phyloP scores from a whole-genome alignment of 768 basidiomycete genomes.

The Asterophora parasitica region DNA sequence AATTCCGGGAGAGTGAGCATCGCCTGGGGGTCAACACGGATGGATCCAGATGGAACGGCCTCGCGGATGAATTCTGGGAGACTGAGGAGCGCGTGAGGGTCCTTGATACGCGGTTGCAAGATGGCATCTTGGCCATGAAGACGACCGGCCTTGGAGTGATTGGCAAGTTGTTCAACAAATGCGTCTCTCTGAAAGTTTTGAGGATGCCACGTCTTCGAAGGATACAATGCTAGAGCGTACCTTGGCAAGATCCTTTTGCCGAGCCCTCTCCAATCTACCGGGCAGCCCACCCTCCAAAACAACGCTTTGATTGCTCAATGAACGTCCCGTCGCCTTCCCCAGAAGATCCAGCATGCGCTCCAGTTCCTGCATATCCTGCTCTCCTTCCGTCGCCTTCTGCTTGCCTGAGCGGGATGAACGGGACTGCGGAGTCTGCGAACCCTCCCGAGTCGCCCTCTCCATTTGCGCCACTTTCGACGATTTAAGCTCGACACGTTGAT shows the following conservation, averaged over 20 bases:
- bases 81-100: constrained; percentile 49
- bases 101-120: constrained; percentile 38
- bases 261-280: constrained; percentile 47
- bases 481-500: constrained; percentile 91
- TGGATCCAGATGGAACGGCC: constrained; percentile 33
- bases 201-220: constrained; percentile 4
- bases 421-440: constrained; percentile 19
- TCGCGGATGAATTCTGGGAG: constrained; percentile 65
- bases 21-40: constrained; percentile 36
- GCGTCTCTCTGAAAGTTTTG: constrained; percentile 49
- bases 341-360: constrained; percentile 70
- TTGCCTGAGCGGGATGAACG: constrained; percentile 24
- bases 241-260: constrained; percentile 57
- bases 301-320: constrained; percentile 66
- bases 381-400: constrained; percentile 46
- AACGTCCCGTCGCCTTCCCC: constrained; percentile 64
- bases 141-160: constrained; percentile 69
- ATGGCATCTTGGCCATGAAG: constrained; percentile 77
- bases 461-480: constrained; percentile 65
- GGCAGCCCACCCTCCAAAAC: constrained; percentile 59
- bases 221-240: constrained; percentile 30
- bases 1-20: constrained; percentile 58
- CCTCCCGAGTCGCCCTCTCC: constrained; percentile 59
- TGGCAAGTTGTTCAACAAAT: constrained; percentile 70
- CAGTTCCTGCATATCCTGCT: constrained; percentile 46